Base-by-base conservation (phyloP, 805 yeast genomes). In the Maudiozyma pseudohumilis region DNA sequence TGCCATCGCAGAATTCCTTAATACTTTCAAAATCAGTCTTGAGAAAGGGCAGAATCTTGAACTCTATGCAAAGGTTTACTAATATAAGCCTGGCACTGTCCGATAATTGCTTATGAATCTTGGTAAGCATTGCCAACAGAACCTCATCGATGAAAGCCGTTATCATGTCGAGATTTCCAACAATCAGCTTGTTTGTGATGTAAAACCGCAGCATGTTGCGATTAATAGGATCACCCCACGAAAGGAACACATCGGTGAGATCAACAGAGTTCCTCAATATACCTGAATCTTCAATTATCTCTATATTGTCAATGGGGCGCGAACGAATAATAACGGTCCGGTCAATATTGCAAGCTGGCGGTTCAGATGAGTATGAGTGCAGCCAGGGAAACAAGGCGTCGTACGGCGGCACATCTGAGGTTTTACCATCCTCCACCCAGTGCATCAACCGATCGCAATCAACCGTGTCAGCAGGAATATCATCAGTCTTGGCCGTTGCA, bases 371-470 rank as follows among this genome's bases (percentile, higher is more conserved):
- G 31, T 82, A 64, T 1, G 94, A 92, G 55, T 88, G 95, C 19
- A 85, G 65, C 96, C 96, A 87, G 0, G 96, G 96, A 49, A 87
- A 88, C 69, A 88, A 74, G 9, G 52, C 52, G 18, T 67, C 70
- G 15, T 88, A 79, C 3, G 72, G 72, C 0, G 96, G 95, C 29
- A 79, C 52, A 3, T 19, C 12, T n/a, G 34, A 15, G 8, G 26
- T 20, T 31, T 10, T 31, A 21, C 22, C 26, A 17, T 10, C 13
- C 6, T 31, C 11, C 15, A 31, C 15, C 34, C 25, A 21, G 10
- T 13, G 12, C 20, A 10, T 10, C n/a, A 29, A 16, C n/a, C n/a
- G 12, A 3, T 29, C 21, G 22, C 11, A 29, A 18, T 19, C n/a
- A 29, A 18, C 11, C 18, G 17, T 7, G 6, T 28, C 20, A 15